Evolutionary conservation across 768 basidiomycete genomes (phyloP), one percentile per base, ranked within the genome.

Genomic region (Imleria badia): DNA sequence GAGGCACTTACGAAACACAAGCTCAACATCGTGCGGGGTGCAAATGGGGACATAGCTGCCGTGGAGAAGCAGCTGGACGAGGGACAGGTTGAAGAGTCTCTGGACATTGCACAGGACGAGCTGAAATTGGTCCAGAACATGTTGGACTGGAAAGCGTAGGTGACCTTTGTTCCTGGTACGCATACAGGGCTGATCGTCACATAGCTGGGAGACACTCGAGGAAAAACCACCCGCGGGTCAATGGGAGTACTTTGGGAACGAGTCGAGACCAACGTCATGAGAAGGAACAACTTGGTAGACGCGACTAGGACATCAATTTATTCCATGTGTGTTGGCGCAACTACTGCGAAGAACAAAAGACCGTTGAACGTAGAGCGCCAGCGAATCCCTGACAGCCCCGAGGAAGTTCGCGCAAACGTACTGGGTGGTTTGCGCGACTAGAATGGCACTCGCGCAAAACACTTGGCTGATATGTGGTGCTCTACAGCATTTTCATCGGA

Each of bases 61-160:
- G 89, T 80, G 10, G 95, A 97, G 76, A 82, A 79, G 67, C 80
- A 82, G 69, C 68, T 98, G 38, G 81, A 86, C 46, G 91, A 91
- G 68, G 91, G 93, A 0, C 84, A 91, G 63, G 90, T 97, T 40
- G 95, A 98, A 76, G 81, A 93, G 71, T 81, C 89, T 33, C 64
- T 98, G 62, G 81, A 84, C 60, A 84, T 91, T 71, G 95, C 94
- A 12, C 74, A 84, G 61, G 89, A 89, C 66, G 95, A 98, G 72
- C 76, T 92, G 52, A 76, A 75, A 51, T 77, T 98, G 36, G 90
- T 79, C 6, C 76, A 76, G 31, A 90, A 90, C 73, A 90, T 97
- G 87, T 66, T 87, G n/a, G 88, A 94, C 67, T 98, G 93, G 94
- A 96, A 95, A 76, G 83, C 90, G 95, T 98, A 71, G 71, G 94